phyloP scores from a whole-genome alignment of 2,329 filamentous ascomycete species.

The Pseudocercospora fijiensis region DNA sequence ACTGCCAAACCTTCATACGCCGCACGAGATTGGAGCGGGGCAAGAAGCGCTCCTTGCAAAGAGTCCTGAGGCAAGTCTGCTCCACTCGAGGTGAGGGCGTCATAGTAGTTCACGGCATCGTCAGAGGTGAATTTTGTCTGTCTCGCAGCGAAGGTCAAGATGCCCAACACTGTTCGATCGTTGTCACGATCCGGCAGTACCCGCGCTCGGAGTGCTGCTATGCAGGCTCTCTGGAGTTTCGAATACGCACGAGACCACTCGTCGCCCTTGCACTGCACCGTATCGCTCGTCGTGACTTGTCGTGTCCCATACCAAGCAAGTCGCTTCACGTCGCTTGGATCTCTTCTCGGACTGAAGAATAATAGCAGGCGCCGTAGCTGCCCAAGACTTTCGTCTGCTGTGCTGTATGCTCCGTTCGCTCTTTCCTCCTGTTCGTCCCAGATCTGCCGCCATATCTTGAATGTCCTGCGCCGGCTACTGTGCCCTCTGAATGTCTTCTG shows the following conservation, averaged over 20 bases:
- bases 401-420: slow-evolving; percentile 38
- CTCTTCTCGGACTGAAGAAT: slow-evolving; percentile 43
- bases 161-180: slow-evolving; percentile 29
- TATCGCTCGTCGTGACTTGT: slow-evolving; percentile 37
- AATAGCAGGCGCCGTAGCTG: slow-evolving; percentile 47
- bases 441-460: slow-evolving; percentile 56
- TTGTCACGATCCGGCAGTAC: slow-evolving; percentile 24
- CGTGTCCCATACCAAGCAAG: slow-evolving; percentile 44
- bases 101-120: slow-evolving; percentile 36
- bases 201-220: slow-evolving; percentile 24
- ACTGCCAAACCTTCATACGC: slow-evolving; percentile 33
- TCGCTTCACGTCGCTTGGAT: slow-evolving; percentile 41
- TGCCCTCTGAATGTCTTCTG: slow-evolving; percentile 84
- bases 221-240: slow-evolving; percentile 42
- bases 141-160: slow-evolving; percentile 42
- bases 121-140: slow-evolving; percentile 20
- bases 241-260: slow-evolving; percentile 47
- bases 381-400: slow-evolving; percentile 41
- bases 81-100: slow-evolving; percentile 29
- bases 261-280: slow-evolving; percentile 30
- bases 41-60: slow-evolving; percentile 35
- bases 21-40: slow-evolving; percentile 31
- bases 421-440: slow-evolving; percentile 59
- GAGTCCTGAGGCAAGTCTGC: slow-evolving; percentile 26
- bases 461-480: slow-evolving; percentile 58